Conservation (phyloP, 192 early-diverging fungal genomes). For the Jimgerdemannia flammicorona region DNA sequence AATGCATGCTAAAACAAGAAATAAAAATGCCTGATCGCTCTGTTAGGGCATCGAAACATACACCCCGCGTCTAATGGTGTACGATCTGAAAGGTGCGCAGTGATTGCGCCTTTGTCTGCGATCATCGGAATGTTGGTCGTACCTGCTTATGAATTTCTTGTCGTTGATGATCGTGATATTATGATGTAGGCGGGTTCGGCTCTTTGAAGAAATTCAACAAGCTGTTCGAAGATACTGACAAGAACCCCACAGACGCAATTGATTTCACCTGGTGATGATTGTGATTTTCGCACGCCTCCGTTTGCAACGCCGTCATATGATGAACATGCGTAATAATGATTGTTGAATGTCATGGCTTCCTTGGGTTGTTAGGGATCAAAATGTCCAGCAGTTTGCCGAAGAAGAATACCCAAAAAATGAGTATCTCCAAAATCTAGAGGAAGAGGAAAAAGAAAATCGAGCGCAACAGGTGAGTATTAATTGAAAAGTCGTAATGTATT, state of each 20-base stretch:
- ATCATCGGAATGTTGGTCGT: background rate
- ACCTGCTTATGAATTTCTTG: too few relatives aligned
- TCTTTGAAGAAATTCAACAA: constrained; percentile 32
- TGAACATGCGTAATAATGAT: background rate
- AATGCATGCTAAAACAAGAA: constrained; percentile 1
- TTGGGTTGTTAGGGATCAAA: constrained; percentile 17
- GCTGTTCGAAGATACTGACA: constrained; percentile 9
- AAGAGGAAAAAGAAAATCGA: constrained; percentile 18
- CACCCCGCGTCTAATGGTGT: constrained; percentile 75
- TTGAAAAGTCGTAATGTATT: too few relatives aligned
- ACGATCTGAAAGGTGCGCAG: constrained; percentile 68
- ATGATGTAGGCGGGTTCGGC: constrained; percentile 19
- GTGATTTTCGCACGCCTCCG: background rate
- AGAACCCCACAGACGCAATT: background rate
- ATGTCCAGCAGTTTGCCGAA: constrained; percentile 4
- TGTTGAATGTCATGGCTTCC: background rate
- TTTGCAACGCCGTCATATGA: background rate
- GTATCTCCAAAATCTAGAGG: constrained; percentile 28
- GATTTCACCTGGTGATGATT: constrained; percentile 22
- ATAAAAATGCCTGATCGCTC: background rate
- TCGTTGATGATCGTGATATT: background rate
- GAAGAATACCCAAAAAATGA: constrained; percentile 13
- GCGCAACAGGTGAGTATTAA: too few relatives aligned
- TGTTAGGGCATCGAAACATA: constrained; percentile 62
- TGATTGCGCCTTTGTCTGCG: background rate